Base-by-base conservation (phyloP, 805 yeast genomes). In the Starmera dryadoides region DNA sequence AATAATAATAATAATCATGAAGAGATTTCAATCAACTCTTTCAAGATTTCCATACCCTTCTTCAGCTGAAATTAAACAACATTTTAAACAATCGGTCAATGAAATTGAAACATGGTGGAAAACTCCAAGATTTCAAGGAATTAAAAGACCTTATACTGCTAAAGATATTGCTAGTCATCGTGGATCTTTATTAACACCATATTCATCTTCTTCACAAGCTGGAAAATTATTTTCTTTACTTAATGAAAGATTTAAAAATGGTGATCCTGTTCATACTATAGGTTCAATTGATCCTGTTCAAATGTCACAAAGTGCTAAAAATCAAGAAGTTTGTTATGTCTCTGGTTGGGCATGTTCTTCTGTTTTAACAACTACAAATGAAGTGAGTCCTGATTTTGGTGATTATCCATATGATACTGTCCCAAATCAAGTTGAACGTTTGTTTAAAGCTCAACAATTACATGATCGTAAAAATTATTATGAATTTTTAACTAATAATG, bases 341-440 rank as follows among this genome's bases (percentile, higher is more conserved):
- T 72, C 79, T 23, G 84, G 84, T 1, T 79, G 79, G 78, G 85
- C 79, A 2, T 73, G 73, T 35, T 74, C 79, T 2, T 64, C 76
- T 18, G 68, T 73, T 1, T 50, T 77, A 43, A 77, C 80, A 8
- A 68, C 80, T 4, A 78, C 82, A 3, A 72, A 77, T 49, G 84
- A 79, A 46, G 80, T 76, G 3, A 69, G 77, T 2, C 81, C 83
- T 1, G 85, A 79, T 50, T 75, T 76, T 53, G 85, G 83, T 17
- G 85, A 79, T 52, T 79, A 79, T 50, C 84, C 85, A 0, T 77
- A 78, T 48, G 78, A 78, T 47, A 79, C 85, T 0, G 81, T 79
- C 2, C 85, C 85, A n/a, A 75, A 75, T 48, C 79, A 77, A 49
- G 82, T 76, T 6, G 78, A 75, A 40, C 63, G 81, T 39, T 50